A percentile compares a stretch with the other conserved stretches of the same genome.
These are phyloP conservation scores for Alternaria longipes DNA, from an alignment of 2,329 filamentous ascomycete species.

Conservation along the genomic window DNA sequence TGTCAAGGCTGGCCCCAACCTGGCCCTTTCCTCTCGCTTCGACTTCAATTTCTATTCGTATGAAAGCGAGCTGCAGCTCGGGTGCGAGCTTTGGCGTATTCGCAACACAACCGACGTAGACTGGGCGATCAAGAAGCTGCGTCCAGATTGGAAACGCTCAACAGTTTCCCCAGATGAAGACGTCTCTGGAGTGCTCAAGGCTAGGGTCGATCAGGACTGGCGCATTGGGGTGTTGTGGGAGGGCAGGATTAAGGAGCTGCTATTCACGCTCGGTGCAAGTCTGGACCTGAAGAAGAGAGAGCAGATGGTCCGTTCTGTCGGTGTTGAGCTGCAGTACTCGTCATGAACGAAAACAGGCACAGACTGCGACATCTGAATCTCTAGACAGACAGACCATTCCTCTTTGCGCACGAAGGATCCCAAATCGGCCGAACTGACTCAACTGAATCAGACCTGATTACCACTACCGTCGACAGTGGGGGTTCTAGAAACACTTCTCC, in stretches of 20 bases:
- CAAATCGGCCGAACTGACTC: conserved; percentile 8
- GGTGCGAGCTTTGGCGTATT: conserved; percentile 90
- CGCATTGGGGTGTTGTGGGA: conserved; percentile 91
- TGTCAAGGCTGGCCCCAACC: conserved; percentile 81
- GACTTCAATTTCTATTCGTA: conserved; percentile 99
- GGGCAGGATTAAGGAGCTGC: conserved; percentile 86
- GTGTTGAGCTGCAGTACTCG: conserved; percentile 83
- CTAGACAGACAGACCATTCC: conserved; percentile 13
- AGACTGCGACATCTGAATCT: conserved; percentile 15
- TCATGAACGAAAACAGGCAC: conserved; percentile 62
- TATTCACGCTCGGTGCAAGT: conserved; percentile 89
- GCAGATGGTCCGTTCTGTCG: conserved; percentile 78
- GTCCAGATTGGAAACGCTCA: conserved; percentile 53
- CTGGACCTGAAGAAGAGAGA: conserved; percentile 81
- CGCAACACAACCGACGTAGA: conserved; percentile 52
- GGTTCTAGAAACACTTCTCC: conserved; percentile 30
- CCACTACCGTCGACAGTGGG: conserved; percentile 18
- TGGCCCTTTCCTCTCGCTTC: conserved; percentile 88
- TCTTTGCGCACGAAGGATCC: conserved; percentile 17
- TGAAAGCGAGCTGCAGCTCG: conserved; percentile 91
- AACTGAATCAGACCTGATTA: conserved; percentile 4
- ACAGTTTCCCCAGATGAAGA: conserved; percentile 63
- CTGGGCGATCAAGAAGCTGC: conserved; percentile 56
- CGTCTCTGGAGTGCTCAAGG: conserved; percentile 87
- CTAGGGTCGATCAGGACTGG: conserved; percentile 86